Conservation (phyloP, 768 basidiomycete genomes). For the Russula abietina region DNA sequence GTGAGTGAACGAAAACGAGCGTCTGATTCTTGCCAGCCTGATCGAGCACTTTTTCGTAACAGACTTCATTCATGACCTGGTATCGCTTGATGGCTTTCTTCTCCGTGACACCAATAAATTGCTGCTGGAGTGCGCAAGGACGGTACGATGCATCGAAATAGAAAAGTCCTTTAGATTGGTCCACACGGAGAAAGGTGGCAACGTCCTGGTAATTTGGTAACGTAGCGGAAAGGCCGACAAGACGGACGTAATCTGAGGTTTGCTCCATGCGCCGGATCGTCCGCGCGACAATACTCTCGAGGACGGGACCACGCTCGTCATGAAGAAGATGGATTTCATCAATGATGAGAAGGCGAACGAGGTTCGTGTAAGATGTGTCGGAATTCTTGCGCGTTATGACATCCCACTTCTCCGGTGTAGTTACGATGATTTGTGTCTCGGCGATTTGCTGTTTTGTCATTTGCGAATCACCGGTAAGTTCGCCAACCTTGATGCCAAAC, state of each 20-base stretch:
- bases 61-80: slow-evolving; percentile 97
- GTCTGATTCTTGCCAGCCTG: slow-evolving; percentile 88
- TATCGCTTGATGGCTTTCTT: slow-evolving; percentile 99
- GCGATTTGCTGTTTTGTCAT: slow-evolving; percentile 97
- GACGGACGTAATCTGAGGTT: slow-evolving; percentile 84
- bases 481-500: slow-evolving; percentile 81
- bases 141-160: slow-evolving; percentile 95
- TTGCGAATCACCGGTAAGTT: slow-evolving; percentile 95
- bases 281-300: slow-evolving; percentile 85
- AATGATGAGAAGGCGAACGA: slow-evolving; percentile 93
- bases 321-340: slow-evolving; percentile 98
- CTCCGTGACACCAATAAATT: slow-evolving; percentile 96
- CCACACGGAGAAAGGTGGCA: slow-evolving; percentile 92
- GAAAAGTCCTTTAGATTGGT: slow-evolving; percentile 87
- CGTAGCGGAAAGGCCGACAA: slow-evolving; percentile 94
- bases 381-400: slow-evolving; percentile 98
- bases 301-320: slow-evolving; percentile 95
- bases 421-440: slow-evolving; percentile 97
- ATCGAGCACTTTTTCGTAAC: slow-evolving; percentile 97
- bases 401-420: slow-evolving; percentile 99
- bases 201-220: slow-evolving; percentile 99
- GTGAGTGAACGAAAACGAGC: slow-evolving; percentile 94
- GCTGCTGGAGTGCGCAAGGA: slow-evolving; percentile 92
- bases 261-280: slow-evolving; percentile 94
- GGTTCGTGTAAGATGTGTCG: slow-evolving; percentile 93